These are phyloP conservation scores for Hanseniaspora hatyaiensis DNA, from an alignment of 805 yeast genomes.

Conservation along the genomic window DNA sequence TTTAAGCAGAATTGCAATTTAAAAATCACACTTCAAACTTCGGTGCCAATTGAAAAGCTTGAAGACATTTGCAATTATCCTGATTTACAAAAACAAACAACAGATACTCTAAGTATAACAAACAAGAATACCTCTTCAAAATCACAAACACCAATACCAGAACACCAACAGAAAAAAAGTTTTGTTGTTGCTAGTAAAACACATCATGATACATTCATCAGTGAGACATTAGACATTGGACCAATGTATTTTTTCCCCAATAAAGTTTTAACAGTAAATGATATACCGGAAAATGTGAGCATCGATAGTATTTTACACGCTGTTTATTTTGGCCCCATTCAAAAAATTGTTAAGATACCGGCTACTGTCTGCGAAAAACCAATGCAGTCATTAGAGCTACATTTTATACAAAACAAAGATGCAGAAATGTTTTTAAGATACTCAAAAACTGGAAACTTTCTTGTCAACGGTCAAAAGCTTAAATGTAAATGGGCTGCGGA, in stretches of 20 bases:
- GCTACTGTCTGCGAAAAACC: constrained; percentile 16
- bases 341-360: constrained; percentile 32
- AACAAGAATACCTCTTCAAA: too few species aligned
- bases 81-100: too few species aligned
- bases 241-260: constrained; percentile 13
- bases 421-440: constrained; percentile 45
- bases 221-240: too few species aligned
- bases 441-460: constrained; percentile 42
- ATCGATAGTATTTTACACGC: constrained; percentile 42
- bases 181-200: too few species aligned
- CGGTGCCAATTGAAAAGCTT: too few species aligned
- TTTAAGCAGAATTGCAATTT: too few species aligned
- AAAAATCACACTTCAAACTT: too few species aligned
- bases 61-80: too few species aligned
- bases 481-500: constrained; percentile 36
- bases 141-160: too few species aligned
- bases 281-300: constrained; percentile 36
- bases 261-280: constrained; percentile 31
- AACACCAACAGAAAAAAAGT: too few species aligned
- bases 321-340: constrained; percentile 60
- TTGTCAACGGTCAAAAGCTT: constrained; percentile 47
- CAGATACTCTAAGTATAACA: too few species aligned
- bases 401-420: constrained; percentile 42
- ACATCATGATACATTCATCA: too few species aligned
- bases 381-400: constrained; percentile 34